Base-by-base conservation (phyloP, 495 filamentous ascomycete species). In the Amphirosellinia nigrospora region DNA sequence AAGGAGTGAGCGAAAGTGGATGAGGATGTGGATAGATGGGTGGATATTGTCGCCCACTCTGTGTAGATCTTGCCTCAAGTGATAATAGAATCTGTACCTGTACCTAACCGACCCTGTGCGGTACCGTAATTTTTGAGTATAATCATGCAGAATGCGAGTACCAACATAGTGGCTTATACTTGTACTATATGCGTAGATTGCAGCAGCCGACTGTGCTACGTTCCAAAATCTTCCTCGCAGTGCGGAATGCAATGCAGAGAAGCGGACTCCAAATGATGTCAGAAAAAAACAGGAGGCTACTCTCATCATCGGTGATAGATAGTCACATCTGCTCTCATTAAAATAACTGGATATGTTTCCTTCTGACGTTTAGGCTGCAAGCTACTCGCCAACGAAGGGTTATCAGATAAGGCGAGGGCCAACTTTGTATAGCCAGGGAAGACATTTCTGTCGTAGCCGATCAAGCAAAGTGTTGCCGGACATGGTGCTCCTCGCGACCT, bases 21-120 rank as follows among this genome's bases (percentile, higher is more conserved):
- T 68, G 75, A 48, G 45, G 62, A 72, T 77, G 75, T 77, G 74
- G 73, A 75, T 73, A 70, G 75, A 72, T 69, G 73, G 70, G 70
- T 77, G 70, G 70, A 59, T 74, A 74, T 64, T 2, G 26, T 48
- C 36, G 23, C 60, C 60, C 68, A 70, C 68, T 58, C 59, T 36
- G 15, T 38, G 59, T 56, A 55, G 60, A 70, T 64, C 68, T 55
- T 69, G 48, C 58, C 58, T 50, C 59, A 43, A 63, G 36, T 0
- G 58, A 55, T n/a, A 34, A 21, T 41, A 26, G 8, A 56, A 30
- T 36, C 34, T 30, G 38, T 48, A 45, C 34, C 8, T 11, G 38
- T 36, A 67, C 23, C 52, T 66, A 56, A 23, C 26, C 30, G 5
- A 36, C 26, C 19, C 15, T 7, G 30, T 19, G 21, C 15, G 30